Base-by-base conservation (phyloP, 371 early-diverging fungal species). In the Phascolomyces articulosus region DNA sequence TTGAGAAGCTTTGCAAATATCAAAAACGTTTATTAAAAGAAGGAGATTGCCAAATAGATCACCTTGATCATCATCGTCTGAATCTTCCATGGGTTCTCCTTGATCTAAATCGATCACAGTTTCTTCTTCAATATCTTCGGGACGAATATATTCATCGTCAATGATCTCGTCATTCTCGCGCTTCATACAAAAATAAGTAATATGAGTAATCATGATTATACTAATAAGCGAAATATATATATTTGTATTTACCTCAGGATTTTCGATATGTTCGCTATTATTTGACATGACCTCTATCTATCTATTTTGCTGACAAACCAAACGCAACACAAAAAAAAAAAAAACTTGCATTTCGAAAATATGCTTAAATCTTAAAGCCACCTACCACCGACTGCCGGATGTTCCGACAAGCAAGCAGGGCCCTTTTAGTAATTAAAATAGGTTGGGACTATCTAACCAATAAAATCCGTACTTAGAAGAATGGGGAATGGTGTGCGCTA, bases 31-130 rank as follows among this genome's bases (percentile, higher is more conserved):
- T 34, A 9, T 34, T 9, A 24, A 3, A 2, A 49, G 9, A 23
- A 51, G 24, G 7, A 51, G 7, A 24, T 1, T 18, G 20, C 23
- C 23, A 51, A 24, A 51, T 6, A 13, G 8, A 51, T 51, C 15
- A 56, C 57, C 67, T 21, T 60, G 44, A 47, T 58, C 49, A 47
- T 58, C 49, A 24, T 70, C 66, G 24, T 59, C 63, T 11, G 65
- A 63, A 44, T 63, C 63, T 9, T 66, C 66, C 70, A 70, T 70
- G 15, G 70, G 70, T 21, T 70, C 70, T 15, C 68, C 68, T 27
- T 58, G 53, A 31, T 63, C 68, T 3, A 57, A 29, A 40, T 55
- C 60, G 6, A 34, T 34, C 13, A 38, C 34, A 11, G 56, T 48
- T 41, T 65, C 70, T 38, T 70, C 70, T 13, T 48, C 41, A 31